These are phyloP conservation scores for Syncephalastrum contaminatum DNA, from an alignment of 371 early-diverging fungal species.

Conservation along the genomic window DNA sequence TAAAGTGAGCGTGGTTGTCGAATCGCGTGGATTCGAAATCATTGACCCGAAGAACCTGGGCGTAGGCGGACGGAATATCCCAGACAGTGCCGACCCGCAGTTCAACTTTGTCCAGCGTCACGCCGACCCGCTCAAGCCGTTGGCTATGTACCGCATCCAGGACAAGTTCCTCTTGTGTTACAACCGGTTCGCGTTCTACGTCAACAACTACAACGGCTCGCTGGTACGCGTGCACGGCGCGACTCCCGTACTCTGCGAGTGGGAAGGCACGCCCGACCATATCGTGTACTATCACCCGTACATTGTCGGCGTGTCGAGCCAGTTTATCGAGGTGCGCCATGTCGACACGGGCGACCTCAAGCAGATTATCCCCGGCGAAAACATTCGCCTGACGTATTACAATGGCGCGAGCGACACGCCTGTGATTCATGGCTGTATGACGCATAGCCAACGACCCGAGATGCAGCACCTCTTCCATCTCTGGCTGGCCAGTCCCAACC, in stretches of 20 bases:
- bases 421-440: constrained; percentile 49
- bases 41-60: constrained; percentile 77
- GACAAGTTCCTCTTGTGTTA: constrained; percentile 84
- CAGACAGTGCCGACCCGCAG: constrained; percentile 77
- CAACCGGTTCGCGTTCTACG: constrained; percentile 91
- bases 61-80: constrained; percentile 51
- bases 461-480: constrained; percentile 45
- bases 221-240: constrained; percentile 27
- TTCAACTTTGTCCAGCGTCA: constrained; percentile 81
- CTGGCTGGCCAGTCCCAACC: constrained; percentile 13
- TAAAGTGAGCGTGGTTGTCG: constrained; percentile 80
- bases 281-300: constrained; percentile 81
- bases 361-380: constrained; percentile 50
- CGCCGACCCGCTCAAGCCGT: constrained; percentile 71
- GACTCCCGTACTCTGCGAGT: constrained; percentile 44
- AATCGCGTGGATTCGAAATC: constrained; percentile 77
- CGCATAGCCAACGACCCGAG: constrained; percentile 44
- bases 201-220: constrained; percentile 68
- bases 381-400: constrained; percentile 48
- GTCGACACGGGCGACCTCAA: constrained; percentile 67
- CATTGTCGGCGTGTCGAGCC: constrained; percentile 82
- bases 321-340: constrained; percentile 88
- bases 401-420: constrained; percentile 39
- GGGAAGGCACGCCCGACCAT: constrained; percentile 61
- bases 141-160: constrained; percentile 81